Evolutionary conservation across 345 rosid genomes (phyloP).

Genomic region (Angophora floribunda): DNA sequence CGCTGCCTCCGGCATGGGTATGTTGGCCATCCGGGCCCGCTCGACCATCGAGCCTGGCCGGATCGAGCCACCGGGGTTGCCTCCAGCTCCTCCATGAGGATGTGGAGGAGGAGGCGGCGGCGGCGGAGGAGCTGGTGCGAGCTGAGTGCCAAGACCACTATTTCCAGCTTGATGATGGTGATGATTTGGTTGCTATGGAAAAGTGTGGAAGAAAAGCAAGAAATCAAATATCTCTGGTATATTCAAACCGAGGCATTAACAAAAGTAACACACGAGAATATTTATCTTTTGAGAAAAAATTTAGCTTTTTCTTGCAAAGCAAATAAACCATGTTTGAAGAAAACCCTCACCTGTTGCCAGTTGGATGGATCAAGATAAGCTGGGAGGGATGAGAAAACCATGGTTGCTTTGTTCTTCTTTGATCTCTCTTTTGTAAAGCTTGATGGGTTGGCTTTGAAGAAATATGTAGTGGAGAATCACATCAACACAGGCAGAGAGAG

Average conservation of each 20-base stretch:
- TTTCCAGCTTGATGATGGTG: constrained; percentile 28
- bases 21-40: constrained; percentile 54
- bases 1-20: constrained; percentile 25
- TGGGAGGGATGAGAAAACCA: constrained; percentile 88
- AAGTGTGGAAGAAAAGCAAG: background rate
- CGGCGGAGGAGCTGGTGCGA: constrained; percentile 10
- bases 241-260: constrained; percentile 27
- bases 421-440: constrained; percentile 30
- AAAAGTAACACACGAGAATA: constrained; percentile 2
- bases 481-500: constrained; percentile 25
- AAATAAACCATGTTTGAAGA: background rate
- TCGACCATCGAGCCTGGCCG: constrained; percentile 68
- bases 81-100: constrained; percentile 16
- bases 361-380: constrained; percentile 94
- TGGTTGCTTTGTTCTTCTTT: constrained; percentile 10
- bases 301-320: constrained; percentile 11
- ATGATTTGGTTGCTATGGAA: constrained; percentile 40
- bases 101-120: constrained; percentile 23
- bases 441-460: constrained; percentile 19
- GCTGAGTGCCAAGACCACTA: constrained; percentile 11
- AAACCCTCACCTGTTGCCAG: constrained; percentile 47
- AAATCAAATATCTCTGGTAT: constrained; percentile 27
- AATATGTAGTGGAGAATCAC: constrained; percentile 9
- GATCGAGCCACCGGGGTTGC: background rate
- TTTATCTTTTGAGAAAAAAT: constrained; percentile 24